A percentile compares a stretch with the other conserved stretches of the same genome.
phyloP scores from a whole-genome alignment of 208 protist genomes.

The Acanthamoeba triangularis region DNA sequence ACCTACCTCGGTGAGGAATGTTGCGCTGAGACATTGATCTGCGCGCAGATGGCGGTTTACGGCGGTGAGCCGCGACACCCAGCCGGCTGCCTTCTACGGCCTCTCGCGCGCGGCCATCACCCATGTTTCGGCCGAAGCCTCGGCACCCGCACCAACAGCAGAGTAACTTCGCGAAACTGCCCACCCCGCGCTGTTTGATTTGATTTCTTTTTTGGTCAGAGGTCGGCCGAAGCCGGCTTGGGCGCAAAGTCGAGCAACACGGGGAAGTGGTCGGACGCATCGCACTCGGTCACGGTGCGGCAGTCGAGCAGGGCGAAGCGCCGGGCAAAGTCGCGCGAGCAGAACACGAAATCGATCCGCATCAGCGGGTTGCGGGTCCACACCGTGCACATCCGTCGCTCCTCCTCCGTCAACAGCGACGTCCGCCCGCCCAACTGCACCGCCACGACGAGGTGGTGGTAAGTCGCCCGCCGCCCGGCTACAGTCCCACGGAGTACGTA shows the following conservation, averaged over 20 bases:
- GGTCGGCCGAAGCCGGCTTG: too few relatives aligned
- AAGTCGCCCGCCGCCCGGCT: too few relatives aligned
- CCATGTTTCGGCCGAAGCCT: background rate
- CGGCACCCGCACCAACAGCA: too few relatives aligned
- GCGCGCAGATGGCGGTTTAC: constrained; percentile 26
- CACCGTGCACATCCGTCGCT: constrained; percentile 32
- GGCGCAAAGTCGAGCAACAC: constrained; percentile 36
- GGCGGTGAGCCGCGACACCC: background rate
- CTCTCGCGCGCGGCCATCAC: constrained; percentile 54
- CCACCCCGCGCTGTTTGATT: too few relatives aligned
- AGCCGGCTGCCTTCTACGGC: constrained; percentile 7
- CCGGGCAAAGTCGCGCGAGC: background rate
- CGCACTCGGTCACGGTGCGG: background rate
- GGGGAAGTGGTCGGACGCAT: constrained; percentile 53
- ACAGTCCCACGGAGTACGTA: too few relatives aligned
- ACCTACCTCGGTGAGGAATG: too few relatives aligned
- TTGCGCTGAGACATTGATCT: background rate
- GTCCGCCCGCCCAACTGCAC: background rate
- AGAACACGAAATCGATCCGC: constrained; percentile 22
- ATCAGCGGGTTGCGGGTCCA: constrained; percentile 39
- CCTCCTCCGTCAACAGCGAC: background rate
- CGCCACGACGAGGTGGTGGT: too few relatives aligned
- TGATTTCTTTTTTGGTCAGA: too few relatives aligned
- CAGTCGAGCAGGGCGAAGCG: constrained; percentile 20
- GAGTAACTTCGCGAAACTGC: too few relatives aligned